Evolutionary conservation across 495 filamentous ascomycete genomes (phyloP).

Genomic region (Tetracladium setigerum): DNA sequence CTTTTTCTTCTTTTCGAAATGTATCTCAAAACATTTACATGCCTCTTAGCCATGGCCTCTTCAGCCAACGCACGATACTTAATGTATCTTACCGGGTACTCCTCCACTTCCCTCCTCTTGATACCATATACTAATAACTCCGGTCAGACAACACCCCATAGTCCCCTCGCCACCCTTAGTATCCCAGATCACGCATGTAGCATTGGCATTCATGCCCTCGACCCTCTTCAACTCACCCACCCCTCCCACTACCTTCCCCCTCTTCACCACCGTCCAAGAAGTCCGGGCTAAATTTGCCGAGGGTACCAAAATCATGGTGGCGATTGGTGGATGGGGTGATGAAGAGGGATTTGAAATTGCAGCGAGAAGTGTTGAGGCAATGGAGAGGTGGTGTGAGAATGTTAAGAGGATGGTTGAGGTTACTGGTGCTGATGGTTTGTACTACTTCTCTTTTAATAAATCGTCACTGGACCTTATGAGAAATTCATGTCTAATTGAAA

Average conservation of each 20-base stretch:
- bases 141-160: conserved; percentile 42
- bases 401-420: conserved; percentile 53
- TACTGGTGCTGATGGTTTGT: conserved; percentile 51
- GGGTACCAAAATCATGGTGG: conserved; percentile 57
- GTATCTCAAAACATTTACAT: not conserved
- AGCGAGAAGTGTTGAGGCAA: conserved; percentile 43
- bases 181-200: conserved; percentile 51
- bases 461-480: not conserved
- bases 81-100: conserved; percentile 55
- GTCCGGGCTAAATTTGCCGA: conserved; percentile 50
- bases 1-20: not conserved
- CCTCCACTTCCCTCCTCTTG: not conserved
- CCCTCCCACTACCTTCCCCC: conserved; percentile 38
- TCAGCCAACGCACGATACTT: conserved; percentile 33
- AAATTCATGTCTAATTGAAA: not conserved
- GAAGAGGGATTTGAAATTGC: conserved; percentile 51
- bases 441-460: not conserved
- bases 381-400: conserved; percentile 54
- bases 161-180: conserved; percentile 39
- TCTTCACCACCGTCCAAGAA: conserved; percentile 50
- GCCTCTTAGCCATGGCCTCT: conserved; percentile 5
- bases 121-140: not conserved
- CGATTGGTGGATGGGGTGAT: conserved; percentile 72
- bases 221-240: conserved; percentile 49
- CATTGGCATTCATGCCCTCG: conserved; percentile 59